Evolutionary conservation across 495 filamentous ascomycete genomes (phyloP).

Genomic region (Parathielavia hyrcaniae): DNA sequence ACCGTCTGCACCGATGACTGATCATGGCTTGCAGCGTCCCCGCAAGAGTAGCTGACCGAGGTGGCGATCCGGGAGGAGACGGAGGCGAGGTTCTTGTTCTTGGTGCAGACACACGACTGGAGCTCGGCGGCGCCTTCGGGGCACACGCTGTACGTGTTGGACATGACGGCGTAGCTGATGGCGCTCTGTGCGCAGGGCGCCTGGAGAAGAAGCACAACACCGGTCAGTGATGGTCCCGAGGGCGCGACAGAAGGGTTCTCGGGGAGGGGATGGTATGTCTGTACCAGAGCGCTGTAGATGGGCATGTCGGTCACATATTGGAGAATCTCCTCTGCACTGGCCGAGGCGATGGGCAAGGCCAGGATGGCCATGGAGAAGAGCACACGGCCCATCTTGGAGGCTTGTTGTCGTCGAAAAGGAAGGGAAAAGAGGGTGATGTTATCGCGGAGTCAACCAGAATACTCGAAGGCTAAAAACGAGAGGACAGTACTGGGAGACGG

Average conservation of each 20-base stretch:
- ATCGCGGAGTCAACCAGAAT: not conserved
- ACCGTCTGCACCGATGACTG: slow-evolving; percentile 41
- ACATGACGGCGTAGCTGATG: slow-evolving; percentile 37
- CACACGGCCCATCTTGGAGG: slow-evolving; percentile 21
- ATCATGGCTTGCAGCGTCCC: slow-evolving; percentile 41
- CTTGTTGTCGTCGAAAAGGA: slow-evolving; percentile 1
- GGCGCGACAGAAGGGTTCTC: not conserved
- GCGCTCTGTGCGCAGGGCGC: slow-evolving; percentile 44
- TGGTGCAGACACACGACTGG: slow-evolving; percentile 46
- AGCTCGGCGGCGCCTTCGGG: slow-evolving; percentile 37
- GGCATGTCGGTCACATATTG: slow-evolving; percentile 41
- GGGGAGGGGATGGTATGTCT: not conserved
- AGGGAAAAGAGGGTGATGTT: slow-evolving; percentile 1
- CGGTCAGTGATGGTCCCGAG: not conserved
- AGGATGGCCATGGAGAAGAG: slow-evolving; percentile 7
- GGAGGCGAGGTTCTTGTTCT: slow-evolving; percentile 41
- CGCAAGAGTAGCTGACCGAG: slow-evolving; percentile 38
- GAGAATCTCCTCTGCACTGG: slow-evolving; percentile 21
- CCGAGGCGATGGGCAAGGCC: slow-evolving; percentile 12
- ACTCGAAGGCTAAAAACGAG: slow-evolving; percentile 13
- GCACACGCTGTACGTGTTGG: slow-evolving; percentile 38
- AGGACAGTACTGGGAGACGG: slow-evolving; percentile 10
- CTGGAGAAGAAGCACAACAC: slow-evolving; percentile 20
- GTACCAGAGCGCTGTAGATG: slow-evolving; percentile 40
- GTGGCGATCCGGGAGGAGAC: slow-evolving; percentile 35